Base-by-base conservation (phyloP, 495 filamentous ascomycete genomes). In the Podospora didyma region DNA sequence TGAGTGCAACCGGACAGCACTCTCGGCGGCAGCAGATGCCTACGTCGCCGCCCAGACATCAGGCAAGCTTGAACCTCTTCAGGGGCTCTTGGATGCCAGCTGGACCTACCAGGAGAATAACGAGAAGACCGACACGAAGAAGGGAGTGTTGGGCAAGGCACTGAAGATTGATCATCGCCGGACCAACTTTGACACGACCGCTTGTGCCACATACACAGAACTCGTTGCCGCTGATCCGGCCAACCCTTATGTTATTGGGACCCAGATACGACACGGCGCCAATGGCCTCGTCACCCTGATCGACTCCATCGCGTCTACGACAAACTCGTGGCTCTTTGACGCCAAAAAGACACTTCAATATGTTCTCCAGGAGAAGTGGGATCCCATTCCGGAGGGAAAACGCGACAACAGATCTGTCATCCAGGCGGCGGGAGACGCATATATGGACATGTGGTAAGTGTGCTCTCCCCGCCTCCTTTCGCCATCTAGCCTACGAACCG, bases 291-390 rank as follows among this genome's bases (percentile, higher is more conserved):
- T 64, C 19, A 65, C 60, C 17, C 58, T 72, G 20, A 68, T 77
- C 44, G 75, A 77, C 62, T 59, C 65, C 20, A 56, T 75, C 54
- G 71, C 67, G 6, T 70, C 73, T 1, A 73, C 72, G 3, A 72
- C 69, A 0, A 64, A 64, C 23, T 69, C 69, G 21, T 75, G 73
- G 75, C 52, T 75, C 3, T 77, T 77, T 58, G 64, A 75, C 61
- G 68, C 75, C 23, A 63, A 65, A 21, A 58, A 60, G 26, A 77
- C 74, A 42, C 62, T 77, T 0, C 55, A 68, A 28, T 72, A 68
- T 49, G 71, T 63, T 6, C 56, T 58, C 5, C 45, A 63, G 44
- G 74, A 76, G 59, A 66, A 67, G 23, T 77, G 74, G 74, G 54
- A 61, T 0, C 41, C 62, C 7, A 75, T 75, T 22, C 66, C 66